Evolutionary conservation across 2,329 filamentous ascomycete genomes (phyloP).

Genomic region (Epichloe hybrida): DNA sequence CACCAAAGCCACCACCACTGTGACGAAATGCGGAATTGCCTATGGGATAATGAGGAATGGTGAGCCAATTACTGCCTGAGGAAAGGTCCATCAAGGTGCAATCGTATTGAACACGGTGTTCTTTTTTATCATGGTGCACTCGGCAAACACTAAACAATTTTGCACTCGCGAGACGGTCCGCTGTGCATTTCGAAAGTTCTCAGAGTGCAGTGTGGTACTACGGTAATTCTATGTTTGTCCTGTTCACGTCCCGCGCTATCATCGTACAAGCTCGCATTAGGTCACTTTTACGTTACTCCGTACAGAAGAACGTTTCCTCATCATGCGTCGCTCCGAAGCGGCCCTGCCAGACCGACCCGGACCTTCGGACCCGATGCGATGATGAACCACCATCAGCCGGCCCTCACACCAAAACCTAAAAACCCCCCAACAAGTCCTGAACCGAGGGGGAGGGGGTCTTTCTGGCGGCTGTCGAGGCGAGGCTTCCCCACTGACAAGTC

Average conservation of each 20-base stretch:
- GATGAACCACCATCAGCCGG: background rate
- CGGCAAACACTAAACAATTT: background rate
- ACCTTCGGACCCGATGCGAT: background rate
- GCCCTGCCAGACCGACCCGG: background rate
- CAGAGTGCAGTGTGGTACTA: too few relatives aligned
- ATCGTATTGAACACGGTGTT: background rate
- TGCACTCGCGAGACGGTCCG: background rate
- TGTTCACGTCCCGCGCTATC: background rate
- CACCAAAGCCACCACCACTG: background rate
- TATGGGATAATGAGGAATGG: background rate
- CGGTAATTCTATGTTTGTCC: background rate
- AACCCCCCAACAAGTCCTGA: background rate
- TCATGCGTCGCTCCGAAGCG: background rate
- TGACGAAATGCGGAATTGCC: background rate
- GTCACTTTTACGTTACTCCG: background rate
- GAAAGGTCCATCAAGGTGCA: background rate
- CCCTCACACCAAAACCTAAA: background rate
- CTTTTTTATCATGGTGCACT: too few relatives aligned
- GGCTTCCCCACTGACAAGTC: background rate
- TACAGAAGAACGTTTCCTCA: background rate
- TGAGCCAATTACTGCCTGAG: background rate
- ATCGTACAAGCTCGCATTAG: background rate
- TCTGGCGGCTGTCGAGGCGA: background rate
- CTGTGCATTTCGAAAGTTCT: too few relatives aligned
- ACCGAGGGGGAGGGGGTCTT: too few relatives aligned